Evolutionary conservation across 768 basidiomycete genomes (phyloP).

Genomic region (Suillus variegatus): DNA sequence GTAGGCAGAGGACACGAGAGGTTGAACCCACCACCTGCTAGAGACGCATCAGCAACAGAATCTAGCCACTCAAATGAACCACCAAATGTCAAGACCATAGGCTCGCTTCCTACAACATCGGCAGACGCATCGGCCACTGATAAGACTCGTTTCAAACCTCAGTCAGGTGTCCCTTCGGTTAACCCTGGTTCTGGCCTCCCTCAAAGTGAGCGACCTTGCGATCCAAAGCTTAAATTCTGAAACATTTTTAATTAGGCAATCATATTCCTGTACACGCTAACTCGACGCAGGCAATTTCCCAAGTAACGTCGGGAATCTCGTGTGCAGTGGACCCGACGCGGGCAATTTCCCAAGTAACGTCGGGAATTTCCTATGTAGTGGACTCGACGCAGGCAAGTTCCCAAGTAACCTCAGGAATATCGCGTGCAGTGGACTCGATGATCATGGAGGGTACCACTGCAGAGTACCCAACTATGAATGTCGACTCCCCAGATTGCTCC

Average conservation of each 20-base stretch:
- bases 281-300: not conserved
- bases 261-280: not conserved
- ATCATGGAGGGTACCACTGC: not conserved
- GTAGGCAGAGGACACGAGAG: not conserved
- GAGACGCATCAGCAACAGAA: not conserved
- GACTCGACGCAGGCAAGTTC: not conserved
- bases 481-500: not conserved
- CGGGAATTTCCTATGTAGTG: not conserved
- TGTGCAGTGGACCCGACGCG: not conserved
- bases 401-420: not conserved
- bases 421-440: not conserved
- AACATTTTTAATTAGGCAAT: not conserved
- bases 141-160: not conserved
- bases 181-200: not conserved
- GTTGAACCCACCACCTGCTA: not conserved
- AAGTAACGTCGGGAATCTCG: not conserved
- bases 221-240: too few species aligned
- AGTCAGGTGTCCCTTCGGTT: not conserved
- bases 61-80: not conserved
- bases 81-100: too few species aligned
- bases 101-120: not conserved
- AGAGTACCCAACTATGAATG: not conserved
- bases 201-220: not conserved
- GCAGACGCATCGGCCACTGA: too few species aligned
- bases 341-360: not conserved